Evolutionary conservation across 2,329 filamentous ascomycete genomes (phyloP).

Genomic region (Ploettnerulaceae sp.): DNA sequence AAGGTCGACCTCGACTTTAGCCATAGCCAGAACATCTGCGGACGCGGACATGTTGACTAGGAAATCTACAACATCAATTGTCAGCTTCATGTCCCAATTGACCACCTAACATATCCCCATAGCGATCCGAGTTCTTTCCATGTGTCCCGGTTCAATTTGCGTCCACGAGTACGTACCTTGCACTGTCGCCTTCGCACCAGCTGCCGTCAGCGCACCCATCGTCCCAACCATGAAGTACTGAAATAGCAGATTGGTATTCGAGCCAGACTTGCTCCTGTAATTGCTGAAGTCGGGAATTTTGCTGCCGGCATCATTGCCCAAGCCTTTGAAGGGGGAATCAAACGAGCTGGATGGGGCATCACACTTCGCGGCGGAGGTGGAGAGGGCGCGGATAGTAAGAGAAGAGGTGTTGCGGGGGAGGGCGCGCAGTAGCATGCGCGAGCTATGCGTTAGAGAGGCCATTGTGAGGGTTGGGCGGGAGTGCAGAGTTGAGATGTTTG

Average conservation of each 20-base stretch:
- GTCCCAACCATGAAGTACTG: conserved; percentile 72
- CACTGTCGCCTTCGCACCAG: conserved; percentile 95
- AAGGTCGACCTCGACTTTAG: conserved; percentile 98
- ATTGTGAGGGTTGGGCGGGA: conserved; percentile 41
- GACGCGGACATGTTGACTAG: conserved; percentile 99
- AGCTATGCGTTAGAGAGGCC: conserved; percentile 64
- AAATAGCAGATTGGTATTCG: conserved; percentile 78
- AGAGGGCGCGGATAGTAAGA: conserved; percentile 49
- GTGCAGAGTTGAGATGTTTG: conserved; percentile 2
- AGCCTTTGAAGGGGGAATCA: conserved; percentile 60
- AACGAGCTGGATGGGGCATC: conserved; percentile 40
- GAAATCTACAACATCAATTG: conserved; percentile 65
- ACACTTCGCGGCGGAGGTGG: conserved; percentile 37
- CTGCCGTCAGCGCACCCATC: conserved; percentile 85
- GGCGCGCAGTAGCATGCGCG: conserved; percentile 64
- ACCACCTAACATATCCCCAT: conserved; percentile 1
- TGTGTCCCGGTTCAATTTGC: conserved; percentile 5
- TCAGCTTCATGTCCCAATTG: conserved; percentile 26
- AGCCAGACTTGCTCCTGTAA: conserved; percentile 68
- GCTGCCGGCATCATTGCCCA: conserved; percentile 44
- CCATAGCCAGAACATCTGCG: conserved; percentile 96
- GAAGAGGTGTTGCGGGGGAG: conserved; percentile 39
- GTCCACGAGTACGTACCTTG: conserved; percentile 65
- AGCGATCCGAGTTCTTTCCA: background rate
- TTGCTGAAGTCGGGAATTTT: conserved; percentile 86